phyloP scores from a whole-genome alignment of 1,139 yeast genomes.

The Taphrina confusa region DNA sequence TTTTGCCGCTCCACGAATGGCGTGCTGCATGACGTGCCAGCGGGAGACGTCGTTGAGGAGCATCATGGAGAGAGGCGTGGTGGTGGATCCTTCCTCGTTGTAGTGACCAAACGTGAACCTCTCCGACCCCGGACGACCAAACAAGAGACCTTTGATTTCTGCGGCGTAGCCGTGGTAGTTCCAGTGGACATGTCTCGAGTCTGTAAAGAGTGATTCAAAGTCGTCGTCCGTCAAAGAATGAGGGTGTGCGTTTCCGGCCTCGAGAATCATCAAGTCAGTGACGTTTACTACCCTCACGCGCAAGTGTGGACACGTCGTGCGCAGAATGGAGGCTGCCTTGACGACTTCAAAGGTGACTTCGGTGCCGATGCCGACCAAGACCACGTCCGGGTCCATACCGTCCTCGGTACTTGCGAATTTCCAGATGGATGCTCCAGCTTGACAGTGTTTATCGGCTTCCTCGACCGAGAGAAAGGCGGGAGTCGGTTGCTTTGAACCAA shows the following conservation, averaged over 20 bases:
- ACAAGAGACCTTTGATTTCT: constrained; percentile 40
- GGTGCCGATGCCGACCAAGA: constrained; percentile 40
- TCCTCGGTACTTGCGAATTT: constrained; percentile 41
- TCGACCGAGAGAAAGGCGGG: constrained; percentile 40
- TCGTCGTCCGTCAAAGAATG: constrained; percentile 38
- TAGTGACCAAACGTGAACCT: constrained; percentile 39
- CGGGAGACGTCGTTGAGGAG: constrained; percentile 39
- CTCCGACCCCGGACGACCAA: constrained; percentile 39
- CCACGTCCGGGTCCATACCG: constrained; percentile 41
- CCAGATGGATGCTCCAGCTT: constrained; percentile 42
- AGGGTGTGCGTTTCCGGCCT: constrained; percentile 39
- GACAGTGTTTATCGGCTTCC: constrained; percentile 41
- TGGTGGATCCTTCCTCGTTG: constrained; percentile 41
- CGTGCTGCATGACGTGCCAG: constrained; percentile 40
- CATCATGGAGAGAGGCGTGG: constrained; percentile 41
- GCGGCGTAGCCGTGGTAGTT: constrained; percentile 41
- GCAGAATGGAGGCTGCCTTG: constrained; percentile 40
- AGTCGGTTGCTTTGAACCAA: constrained; percentile 40
- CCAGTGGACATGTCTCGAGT: constrained; percentile 39
- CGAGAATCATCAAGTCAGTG: constrained; percentile 41
- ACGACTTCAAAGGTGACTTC: constrained; percentile 41
- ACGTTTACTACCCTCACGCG: constrained; percentile 42
- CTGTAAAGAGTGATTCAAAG: constrained; percentile 39
- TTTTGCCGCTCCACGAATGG: constrained; percentile 38
- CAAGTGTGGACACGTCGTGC: constrained; percentile 37